Conservation (phyloP, 2,329 filamentous ascomycete species). For the Endoconidiophora polonica region DNA sequence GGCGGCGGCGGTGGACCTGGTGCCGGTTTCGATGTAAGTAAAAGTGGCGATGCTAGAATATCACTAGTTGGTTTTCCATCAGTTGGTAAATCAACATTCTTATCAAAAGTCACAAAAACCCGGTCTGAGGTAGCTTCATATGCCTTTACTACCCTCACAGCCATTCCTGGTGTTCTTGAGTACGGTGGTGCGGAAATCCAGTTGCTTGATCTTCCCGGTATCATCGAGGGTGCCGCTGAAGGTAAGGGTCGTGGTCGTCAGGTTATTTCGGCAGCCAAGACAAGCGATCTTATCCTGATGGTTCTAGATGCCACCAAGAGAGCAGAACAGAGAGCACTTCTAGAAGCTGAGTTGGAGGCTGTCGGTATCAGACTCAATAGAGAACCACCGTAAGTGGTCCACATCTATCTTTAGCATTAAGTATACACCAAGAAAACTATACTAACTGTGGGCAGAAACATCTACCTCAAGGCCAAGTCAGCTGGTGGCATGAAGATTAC, state of each 20-base stretch:
- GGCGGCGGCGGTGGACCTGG: constrained; percentile 66
- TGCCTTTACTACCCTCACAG: constrained; percentile 91
- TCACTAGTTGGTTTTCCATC: constrained; percentile 97
- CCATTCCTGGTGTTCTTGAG: constrained; percentile 91
- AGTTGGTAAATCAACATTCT: constrained; percentile 93
- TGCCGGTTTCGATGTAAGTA: constrained; percentile 82
- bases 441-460: constrained; percentile 45
- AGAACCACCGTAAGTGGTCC: constrained; percentile 56
- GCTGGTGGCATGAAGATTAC: constrained; percentile 98
- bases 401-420: neutral
- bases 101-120: constrained; percentile 98
- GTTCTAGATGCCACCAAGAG: constrained; percentile 91
- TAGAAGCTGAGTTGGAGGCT: constrained; percentile 86
- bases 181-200: constrained; percentile 98
- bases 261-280: constrained; percentile 96
- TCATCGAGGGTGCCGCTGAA: constrained; percentile 91
- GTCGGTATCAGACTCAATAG: constrained; percentile 89
- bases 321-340: constrained; percentile 73
- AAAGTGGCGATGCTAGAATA: constrained; percentile 91
- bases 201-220: constrained; percentile 90
- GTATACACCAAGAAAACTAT: neutral
- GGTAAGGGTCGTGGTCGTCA: constrained; percentile 91
- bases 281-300: constrained; percentile 94
- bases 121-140: constrained; percentile 93
- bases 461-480: constrained; percentile 91